phyloP scores from a whole-genome alignment of 2,329 filamentous ascomycete genomes.

The Hirsutella minnesotensis region DNA sequence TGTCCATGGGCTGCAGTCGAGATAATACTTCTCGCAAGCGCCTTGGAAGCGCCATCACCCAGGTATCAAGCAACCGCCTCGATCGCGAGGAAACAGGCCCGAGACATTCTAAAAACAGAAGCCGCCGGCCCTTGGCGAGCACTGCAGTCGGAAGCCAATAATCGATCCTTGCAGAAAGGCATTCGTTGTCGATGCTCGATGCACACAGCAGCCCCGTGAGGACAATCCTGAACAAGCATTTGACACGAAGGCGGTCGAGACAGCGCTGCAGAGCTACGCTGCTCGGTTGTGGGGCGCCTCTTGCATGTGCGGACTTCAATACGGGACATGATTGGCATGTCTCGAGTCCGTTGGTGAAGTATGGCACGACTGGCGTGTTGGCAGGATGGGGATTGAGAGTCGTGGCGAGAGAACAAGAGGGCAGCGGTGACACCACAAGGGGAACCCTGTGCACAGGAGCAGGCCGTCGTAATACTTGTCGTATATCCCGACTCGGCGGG shows the following conservation, averaged over 20 bases:
- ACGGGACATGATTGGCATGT: not conserved
- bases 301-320: not conserved
- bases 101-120: not conserved
- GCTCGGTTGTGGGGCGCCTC: not conserved
- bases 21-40: not conserved
- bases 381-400: not conserved
- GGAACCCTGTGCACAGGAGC: not conserved
- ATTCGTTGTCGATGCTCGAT: too few species aligned
- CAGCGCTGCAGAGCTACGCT: not conserved
- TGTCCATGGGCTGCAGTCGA: not conserved
- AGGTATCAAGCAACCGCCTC: not conserved
- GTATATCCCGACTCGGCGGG: not conserved
- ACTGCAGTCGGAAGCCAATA: too few species aligned
- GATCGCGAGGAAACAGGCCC: not conserved
- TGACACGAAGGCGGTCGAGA: not conserved
- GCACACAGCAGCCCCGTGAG: too few species aligned
- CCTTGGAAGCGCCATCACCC: not conserved
- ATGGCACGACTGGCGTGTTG: not conserved
- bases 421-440: not conserved
- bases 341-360: not conserved
- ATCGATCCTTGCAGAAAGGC: too few species aligned
- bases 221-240: not conserved
- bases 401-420: not conserved
- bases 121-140: too few species aligned
- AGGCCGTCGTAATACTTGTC: not conserved